A percentile compares a stretch with the other conserved stretches of the same genome.
Evolutionary conservation across 257 asterid species (phyloP).

Genomic region (Handroanthus guayacan): DNA sequence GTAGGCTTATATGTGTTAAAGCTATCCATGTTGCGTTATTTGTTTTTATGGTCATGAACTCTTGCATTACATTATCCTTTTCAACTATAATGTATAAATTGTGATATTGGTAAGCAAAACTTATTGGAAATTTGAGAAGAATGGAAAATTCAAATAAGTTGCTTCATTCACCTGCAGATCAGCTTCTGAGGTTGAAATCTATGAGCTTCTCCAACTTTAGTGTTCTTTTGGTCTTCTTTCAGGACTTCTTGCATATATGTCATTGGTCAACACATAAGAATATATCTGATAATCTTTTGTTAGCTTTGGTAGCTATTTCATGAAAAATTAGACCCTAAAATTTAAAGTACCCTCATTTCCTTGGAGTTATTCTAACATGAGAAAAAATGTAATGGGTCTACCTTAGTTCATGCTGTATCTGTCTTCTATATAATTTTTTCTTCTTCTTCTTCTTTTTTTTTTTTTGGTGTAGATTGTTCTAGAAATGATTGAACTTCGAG

Average conservation of each 20-base stretch:
- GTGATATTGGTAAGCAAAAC: neutral
- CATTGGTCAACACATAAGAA: neutral
- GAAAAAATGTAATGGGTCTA: neutral
- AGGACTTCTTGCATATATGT: neutral
- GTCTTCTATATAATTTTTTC: slow-evolving; percentile 1
- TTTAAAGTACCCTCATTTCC: neutral
- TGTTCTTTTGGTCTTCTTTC: neutral
- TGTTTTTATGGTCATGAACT: slow-evolving; percentile 21
- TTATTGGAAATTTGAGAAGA: slow-evolving; percentile 2
- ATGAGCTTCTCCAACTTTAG: neutral
- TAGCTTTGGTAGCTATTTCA: neutral
- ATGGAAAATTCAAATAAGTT: slow-evolving; percentile 1
- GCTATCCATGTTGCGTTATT: slow-evolving; percentile 23
- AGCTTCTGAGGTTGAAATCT: slow-evolving; percentile 9
- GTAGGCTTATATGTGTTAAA: slow-evolving; percentile 44
- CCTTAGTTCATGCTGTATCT: slow-evolving; percentile 3
- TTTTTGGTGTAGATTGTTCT: slow-evolving; percentile 70
- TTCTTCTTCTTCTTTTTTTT: slow-evolving; percentile 16
- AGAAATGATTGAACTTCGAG: slow-evolving; percentile 99
- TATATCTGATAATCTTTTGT: neutral
- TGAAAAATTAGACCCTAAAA: slow-evolving; percentile 16
- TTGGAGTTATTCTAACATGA: slow-evolving; percentile 7
- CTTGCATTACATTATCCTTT: neutral
- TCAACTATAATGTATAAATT: too few species aligned
- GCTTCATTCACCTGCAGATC: slow-evolving; percentile 10